Evolutionary conservation across 371 early-diverging fungal species (phyloP).

Genomic region (Modicella reniformis): DNA sequence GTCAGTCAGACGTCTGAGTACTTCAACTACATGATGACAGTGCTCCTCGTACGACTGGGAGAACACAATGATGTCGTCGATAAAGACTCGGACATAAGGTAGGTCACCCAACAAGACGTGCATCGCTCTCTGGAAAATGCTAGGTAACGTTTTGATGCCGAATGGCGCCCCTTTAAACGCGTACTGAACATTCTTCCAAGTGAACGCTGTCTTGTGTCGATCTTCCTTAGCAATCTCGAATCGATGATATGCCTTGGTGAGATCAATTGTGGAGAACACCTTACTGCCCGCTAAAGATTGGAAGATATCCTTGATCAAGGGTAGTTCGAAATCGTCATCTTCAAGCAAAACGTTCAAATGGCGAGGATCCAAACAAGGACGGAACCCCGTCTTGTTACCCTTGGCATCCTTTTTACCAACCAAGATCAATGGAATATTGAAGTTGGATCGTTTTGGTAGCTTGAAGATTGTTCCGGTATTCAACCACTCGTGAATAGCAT

Average conservation of each 20-base stretch:
- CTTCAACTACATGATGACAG: neutral
- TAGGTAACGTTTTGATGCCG: slow-evolving; percentile 37
- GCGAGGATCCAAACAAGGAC: too few species aligned
- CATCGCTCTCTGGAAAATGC: slow-evolving; percentile 6
- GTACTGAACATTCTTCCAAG: slow-evolving; percentile 32
- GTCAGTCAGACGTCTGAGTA: neutral
- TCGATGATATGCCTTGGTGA: slow-evolving; percentile 37
- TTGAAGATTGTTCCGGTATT: too few species aligned
- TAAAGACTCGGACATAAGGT: neutral
- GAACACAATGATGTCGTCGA: slow-evolving; percentile 3
- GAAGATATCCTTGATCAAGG: neutral
- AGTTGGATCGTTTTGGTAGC: too few species aligned
- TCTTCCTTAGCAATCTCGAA: slow-evolving; percentile 36
- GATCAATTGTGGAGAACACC: too few species aligned
- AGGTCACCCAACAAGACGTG: neutral
- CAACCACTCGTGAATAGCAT: too few species aligned
- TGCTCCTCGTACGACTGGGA: neutral
- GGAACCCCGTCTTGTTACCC: too few species aligned
- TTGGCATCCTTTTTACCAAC: too few species aligned
- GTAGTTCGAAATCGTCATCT: neutral
- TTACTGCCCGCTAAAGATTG: too few species aligned
- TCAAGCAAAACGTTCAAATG: too few species aligned
- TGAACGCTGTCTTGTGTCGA: slow-evolving; percentile 34
- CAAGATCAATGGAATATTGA: too few species aligned
- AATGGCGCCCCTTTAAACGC: slow-evolving; percentile 42